These are phyloP conservation scores for Leptographium procerum DNA, from an alignment of 2,329 filamentous ascomycete genomes.

Conservation along the genomic window DNA sequence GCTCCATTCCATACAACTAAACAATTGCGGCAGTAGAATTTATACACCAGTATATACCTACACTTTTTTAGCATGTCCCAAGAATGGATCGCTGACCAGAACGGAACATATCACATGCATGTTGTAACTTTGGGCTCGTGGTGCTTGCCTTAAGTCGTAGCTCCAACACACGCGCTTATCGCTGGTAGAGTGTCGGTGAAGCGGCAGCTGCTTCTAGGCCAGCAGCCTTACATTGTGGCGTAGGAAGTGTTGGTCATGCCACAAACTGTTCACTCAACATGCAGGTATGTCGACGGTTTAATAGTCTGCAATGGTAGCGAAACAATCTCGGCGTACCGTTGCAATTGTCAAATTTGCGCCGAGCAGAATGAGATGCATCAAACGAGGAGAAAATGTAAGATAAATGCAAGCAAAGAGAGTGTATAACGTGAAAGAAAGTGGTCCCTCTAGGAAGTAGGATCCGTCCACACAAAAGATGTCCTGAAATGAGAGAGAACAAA, in stretches of 20 bases:
- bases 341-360: not conserved
- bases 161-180: not conserved
- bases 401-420: not conserved
- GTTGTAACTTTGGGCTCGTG: too few species aligned
- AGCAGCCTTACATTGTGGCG: too few species aligned
- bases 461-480: not conserved
- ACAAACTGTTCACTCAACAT: not conserved
- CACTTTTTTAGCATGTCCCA: not conserved
- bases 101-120: too few species aligned
- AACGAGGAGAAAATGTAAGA: not conserved
- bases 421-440: not conserved
- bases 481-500: not conserved
- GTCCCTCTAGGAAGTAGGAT: not conserved
- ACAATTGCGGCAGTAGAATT: not conserved
- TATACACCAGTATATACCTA: not conserved
- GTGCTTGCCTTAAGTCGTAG: too few species aligned
- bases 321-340: not conserved
- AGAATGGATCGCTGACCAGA: not conserved
- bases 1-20: not conserved
- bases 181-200: not conserved
- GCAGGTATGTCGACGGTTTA: not conserved
- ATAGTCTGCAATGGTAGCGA: not conserved
- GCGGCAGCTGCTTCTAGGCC: not conserved
- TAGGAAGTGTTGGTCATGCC: too few species aligned
- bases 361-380: not conserved